These are phyloP conservation scores for Apophysomyces sp. DNA, from an alignment of 371 early-diverging fungal genomes.

Conservation along the genomic window DNA sequence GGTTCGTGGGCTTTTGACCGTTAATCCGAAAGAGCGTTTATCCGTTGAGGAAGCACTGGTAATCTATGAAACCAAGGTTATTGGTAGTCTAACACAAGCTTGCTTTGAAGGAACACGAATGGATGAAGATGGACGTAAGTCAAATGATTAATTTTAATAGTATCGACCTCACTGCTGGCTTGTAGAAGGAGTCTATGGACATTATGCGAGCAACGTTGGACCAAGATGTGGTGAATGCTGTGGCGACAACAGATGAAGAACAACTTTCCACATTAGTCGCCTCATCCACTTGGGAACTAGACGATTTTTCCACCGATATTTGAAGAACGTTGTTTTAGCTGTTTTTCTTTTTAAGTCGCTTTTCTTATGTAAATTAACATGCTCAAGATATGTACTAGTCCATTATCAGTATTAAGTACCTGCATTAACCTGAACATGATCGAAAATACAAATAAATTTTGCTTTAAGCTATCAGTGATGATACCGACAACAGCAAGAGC, in stretches of 20 bases:
- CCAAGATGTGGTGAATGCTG: neutral
- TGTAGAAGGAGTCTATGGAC: neutral
- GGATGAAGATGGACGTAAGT: slow-evolving; percentile 11
- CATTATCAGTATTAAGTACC: no score
- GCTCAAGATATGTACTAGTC: no score
- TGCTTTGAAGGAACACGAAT: neutral
- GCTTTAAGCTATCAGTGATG: no score
- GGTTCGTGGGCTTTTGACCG: slow-evolving; percentile 54
- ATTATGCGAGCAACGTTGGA: neutral
- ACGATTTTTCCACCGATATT: neutral
- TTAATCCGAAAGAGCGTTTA: slow-evolving; percentile 46
- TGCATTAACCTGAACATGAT: no score
- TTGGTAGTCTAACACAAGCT: neutral
- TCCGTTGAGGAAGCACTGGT: slow-evolving; percentile 45
- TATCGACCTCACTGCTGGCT: neutral
- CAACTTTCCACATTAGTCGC: neutral
- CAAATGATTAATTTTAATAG: neutral
- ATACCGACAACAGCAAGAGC: neutral
- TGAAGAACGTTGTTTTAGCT: neutral
- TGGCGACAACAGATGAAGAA: neutral
- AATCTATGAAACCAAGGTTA: neutral
- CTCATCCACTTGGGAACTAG: neutral
- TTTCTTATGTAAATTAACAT: neutral
- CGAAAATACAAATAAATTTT: no score
- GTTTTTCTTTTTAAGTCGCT: neutral